phyloP scores from a whole-genome alignment of 257 asterid species.

The Linaria vulgaris region DNA sequence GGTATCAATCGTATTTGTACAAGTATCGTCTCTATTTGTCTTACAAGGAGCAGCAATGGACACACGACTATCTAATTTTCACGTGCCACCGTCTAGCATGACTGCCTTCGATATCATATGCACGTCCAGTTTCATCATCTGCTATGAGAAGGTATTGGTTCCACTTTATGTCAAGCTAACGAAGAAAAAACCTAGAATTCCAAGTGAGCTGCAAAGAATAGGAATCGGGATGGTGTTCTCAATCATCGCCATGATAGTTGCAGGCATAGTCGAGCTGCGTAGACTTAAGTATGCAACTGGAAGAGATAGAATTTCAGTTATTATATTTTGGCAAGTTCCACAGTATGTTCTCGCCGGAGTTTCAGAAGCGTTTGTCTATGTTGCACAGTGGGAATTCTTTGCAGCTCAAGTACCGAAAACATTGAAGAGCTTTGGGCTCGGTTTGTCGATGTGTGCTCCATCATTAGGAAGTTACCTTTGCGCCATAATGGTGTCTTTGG shows the following conservation, averaged over 20 bases:
- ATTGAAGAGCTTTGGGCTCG: conserved; percentile 73
- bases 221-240: conserved; percentile 75
- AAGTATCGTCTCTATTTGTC: conserved; percentile 76
- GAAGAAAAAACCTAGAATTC: conserved; percentile 51
- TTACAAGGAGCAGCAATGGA: conserved; percentile 86
- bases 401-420: conserved; percentile 64
- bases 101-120: conserved; percentile 71
- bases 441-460: conserved; percentile 74
- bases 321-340: conserved; percentile 78
- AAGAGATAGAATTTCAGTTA: conserved; percentile 57
- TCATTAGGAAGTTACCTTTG: conserved; percentile 79
- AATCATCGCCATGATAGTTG: conserved; percentile 52
- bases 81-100: conserved; percentile 84
- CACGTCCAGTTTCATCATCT: conserved; percentile 71
- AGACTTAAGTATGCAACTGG: conserved; percentile 49
- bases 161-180: conserved; percentile 58
- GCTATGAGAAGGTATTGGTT: conserved; percentile 58
- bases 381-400: conserved; percentile 84
- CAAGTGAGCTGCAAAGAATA: conserved; percentile 64
- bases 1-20: conserved; percentile 67
- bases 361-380: conserved; percentile 74
- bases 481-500: conserved; percentile 51
- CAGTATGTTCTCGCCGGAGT: conserved; percentile 82
- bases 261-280: conserved; percentile 66
- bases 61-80: conserved; percentile 43